phyloP scores from a whole-genome alignment of 768 basidiomycete species.

The Lactarius vividus region DNA sequence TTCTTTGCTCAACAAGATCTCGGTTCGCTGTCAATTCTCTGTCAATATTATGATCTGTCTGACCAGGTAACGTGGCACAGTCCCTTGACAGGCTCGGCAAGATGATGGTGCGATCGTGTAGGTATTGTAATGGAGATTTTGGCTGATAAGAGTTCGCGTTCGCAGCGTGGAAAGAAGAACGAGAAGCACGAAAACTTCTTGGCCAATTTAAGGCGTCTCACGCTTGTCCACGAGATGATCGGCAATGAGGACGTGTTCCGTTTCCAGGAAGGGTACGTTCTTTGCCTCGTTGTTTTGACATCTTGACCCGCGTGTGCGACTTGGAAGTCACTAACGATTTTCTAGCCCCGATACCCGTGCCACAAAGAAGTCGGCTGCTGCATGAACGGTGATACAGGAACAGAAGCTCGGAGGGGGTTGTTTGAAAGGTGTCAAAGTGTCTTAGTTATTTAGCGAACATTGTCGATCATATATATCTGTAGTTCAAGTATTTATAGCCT shows the following conservation, averaged over 20 bases:
- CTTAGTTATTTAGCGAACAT: background rate
- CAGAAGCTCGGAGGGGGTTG: background rate
- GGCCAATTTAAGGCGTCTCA: conserved; percentile 39
- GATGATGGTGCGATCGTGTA: conserved; percentile 24
- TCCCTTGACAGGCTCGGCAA: conserved; percentile 42
- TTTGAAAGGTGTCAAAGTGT: background rate
- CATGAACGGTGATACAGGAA: background rate
- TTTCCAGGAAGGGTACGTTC: conserved; percentile 24
- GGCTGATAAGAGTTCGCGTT: conserved; percentile 8
- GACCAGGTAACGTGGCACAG: conserved; percentile 3
- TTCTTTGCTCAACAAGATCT: conserved; percentile 39
- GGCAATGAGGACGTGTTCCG: conserved; percentile 29
- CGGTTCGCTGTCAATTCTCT: conserved; percentile 14
- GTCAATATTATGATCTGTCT: background rate
- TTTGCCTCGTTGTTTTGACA: background rate
- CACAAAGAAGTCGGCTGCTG: background rate
- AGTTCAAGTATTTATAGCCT: background rate
- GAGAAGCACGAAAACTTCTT: conserved; percentile 41
- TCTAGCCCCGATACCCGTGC: background rate
- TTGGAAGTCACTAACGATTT: background rate
- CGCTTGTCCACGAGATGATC: conserved; percentile 40
- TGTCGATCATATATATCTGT: background rate
- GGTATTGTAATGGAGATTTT: background rate
- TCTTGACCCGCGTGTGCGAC: background rate
- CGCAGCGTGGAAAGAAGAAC: conserved; percentile 36